A percentile compares a stretch with the other conserved stretches of the same genome.
These are phyloP conservation scores for Pseudonectria buxi DNA, from an alignment of 2,329 filamentous ascomycete species.

Conservation along the genomic window DNA sequence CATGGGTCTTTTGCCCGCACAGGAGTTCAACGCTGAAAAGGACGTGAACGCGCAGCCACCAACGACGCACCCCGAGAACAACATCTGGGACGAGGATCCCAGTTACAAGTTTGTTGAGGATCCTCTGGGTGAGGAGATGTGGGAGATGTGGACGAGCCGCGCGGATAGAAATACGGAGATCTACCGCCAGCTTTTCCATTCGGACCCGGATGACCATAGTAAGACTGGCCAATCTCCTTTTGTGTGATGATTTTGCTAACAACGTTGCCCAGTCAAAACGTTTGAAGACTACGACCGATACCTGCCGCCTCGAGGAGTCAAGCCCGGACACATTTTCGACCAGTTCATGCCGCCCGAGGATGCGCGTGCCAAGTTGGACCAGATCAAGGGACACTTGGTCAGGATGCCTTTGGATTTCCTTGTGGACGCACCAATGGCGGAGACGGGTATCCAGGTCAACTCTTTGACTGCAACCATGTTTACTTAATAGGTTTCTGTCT, in stretches of 20 bases:
- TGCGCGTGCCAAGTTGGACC: conserved; percentile 66
- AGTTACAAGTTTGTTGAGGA: conserved; percentile 62
- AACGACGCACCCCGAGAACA: conserved; percentile 57
- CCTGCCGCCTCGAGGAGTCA: conserved; percentile 61
- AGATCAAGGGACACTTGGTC: conserved; percentile 81
- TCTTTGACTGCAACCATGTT: conserved; percentile 81
- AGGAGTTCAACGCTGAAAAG: conserved; percentile 58
- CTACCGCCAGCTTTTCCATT: conserved; percentile 76
- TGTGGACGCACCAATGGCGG: conserved; percentile 79
- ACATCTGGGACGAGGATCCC: conserved; percentile 54
- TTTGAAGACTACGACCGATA: conserved; percentile 88
- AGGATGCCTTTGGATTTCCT: conserved; percentile 94
- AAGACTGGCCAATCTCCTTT: conserved; percentile 20
- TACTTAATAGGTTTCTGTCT: conserved; percentile 51
- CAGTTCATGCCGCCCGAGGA: conserved; percentile 66
- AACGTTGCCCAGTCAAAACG: conserved; percentile 55
- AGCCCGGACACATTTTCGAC: conserved; percentile 82
- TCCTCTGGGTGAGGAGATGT: conserved; percentile 60
- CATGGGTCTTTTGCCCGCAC: conserved; percentile 69
- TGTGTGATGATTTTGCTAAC: conserved; percentile 7
- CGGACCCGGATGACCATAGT: conserved; percentile 83
- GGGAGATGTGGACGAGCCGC: conserved; percentile 60
- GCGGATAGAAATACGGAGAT: conserved; percentile 67
- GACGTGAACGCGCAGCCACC: conserved; percentile 73
- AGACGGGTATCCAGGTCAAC: conserved; percentile 81